A percentile compares a stretch with the other conserved stretches of the same genome.
These are phyloP conservation scores for Diacronema lutheri DNA, from an alignment of 78 protist species.

Conservation along the genomic window DNA sequence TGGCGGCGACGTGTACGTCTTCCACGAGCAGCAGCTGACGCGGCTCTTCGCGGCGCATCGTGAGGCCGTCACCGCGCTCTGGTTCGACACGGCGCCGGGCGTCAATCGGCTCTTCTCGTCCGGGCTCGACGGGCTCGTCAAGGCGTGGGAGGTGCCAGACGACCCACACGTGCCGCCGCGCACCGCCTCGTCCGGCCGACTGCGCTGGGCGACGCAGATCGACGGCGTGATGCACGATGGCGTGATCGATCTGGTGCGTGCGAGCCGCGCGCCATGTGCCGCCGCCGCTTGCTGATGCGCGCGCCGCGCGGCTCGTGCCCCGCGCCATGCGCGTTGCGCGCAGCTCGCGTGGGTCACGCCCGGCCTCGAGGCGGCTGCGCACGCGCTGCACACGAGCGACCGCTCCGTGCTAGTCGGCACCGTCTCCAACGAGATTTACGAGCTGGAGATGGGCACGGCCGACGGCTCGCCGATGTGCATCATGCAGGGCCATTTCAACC, in stretches of 20 bases:
- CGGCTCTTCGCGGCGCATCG: neutral
- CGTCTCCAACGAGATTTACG: conserved; percentile 14
- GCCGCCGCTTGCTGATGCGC: too few relatives aligned
- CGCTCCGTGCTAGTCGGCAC: conserved; percentile 21
- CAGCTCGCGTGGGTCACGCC: too few relatives aligned
- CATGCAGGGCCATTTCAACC: conserved; percentile 18
- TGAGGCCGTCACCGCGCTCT: neutral
- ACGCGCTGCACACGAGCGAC: too few relatives aligned
- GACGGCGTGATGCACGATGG: too few relatives aligned
- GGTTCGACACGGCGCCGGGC: neutral
- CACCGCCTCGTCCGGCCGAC: too few relatives aligned
- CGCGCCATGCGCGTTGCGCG: too few relatives aligned
- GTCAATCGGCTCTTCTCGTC: neutral
- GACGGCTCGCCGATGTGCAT: neutral
- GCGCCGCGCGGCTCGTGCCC: too few relatives aligned
- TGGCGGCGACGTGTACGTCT: neutral
- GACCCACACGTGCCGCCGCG: too few relatives aligned
- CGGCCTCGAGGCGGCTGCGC: too few relatives aligned
- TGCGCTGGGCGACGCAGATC: too few relatives aligned
- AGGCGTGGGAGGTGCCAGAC: conserved; percentile 15
- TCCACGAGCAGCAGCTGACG: neutral
- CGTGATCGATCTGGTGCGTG: too few relatives aligned
- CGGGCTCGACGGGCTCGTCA: conserved; percentile 28
- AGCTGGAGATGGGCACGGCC: neutral
- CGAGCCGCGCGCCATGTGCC: too few relatives aligned